A percentile compares a stretch with the other conserved stretches of the same genome.
Evolutionary conservation across 2,329 filamentous ascomycete genomes (phyloP).

Genomic region (Cercospora zeina): DNA sequence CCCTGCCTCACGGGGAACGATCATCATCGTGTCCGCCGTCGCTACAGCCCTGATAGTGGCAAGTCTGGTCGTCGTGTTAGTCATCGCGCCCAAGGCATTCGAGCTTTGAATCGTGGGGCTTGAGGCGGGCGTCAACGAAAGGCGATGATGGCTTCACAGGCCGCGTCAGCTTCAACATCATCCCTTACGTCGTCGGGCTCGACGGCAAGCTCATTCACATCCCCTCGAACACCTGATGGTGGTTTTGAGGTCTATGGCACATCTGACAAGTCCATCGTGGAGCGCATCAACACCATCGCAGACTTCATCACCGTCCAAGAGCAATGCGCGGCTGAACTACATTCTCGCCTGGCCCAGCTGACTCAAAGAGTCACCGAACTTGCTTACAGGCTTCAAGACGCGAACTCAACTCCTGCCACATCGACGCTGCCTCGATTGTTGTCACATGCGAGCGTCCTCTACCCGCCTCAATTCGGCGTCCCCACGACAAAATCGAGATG

Average conservation of each 20-base stretch:
- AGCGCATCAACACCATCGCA: slow-evolving; percentile 11
- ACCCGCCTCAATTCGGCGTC: slow-evolving; percentile 3
- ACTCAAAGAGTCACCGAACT: slow-evolving; percentile 7
- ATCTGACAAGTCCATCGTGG: background rate
- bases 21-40: slow-evolving; percentile 67
- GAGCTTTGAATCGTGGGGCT: slow-evolving; percentile 27
- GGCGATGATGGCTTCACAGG: background rate
- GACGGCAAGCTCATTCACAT: slow-evolving; percentile 2
- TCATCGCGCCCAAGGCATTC: slow-evolving; percentile 52
- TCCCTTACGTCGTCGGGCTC: background rate
- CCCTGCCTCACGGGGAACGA: slow-evolving; percentile 72
- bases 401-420: background rate
- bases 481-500: slow-evolving; percentile 1
- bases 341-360: slow-evolving; percentile 4
- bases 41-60: slow-evolving; percentile 60
- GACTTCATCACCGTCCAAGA: slow-evolving; percentile 8
- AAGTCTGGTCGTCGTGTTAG: slow-evolving; percentile 61
- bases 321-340: slow-evolving; percentile 6
- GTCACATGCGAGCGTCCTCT: background rate
- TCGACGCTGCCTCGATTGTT: background rate
- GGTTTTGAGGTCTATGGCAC: slow-evolving; percentile 1
- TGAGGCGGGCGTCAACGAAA: slow-evolving; percentile 11
- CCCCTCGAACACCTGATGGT: slow-evolving; percentile 1
- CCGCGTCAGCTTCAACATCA: background rate
- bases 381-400: slow-evolving; percentile 2